phyloP scores from a whole-genome alignment of 768 basidiomycete genomes.

The Boletellus sp. region DNA sequence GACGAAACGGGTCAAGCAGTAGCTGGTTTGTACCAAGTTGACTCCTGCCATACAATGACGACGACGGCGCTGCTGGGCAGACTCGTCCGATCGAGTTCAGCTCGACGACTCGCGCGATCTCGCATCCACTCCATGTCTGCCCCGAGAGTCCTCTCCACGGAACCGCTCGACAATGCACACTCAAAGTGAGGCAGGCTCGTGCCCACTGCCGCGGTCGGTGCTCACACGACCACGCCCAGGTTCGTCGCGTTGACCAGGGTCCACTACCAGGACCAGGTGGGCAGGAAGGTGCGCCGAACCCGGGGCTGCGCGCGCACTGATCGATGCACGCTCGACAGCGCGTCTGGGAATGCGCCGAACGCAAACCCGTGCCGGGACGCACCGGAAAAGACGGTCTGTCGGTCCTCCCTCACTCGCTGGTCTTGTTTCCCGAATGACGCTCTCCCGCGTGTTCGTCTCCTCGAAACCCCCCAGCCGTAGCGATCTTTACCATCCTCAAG shows the following conservation, averaged over 20 bases:
- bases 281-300: constrained; percentile 51
- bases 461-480: constrained; percentile 57
- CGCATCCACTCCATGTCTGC: constrained; percentile 26
- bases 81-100: neutral
- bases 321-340: constrained; percentile 43
- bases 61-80: neutral
- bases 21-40: too few species aligned
- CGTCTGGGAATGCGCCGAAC: constrained; percentile 86
- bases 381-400: constrained; percentile 76
- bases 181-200: constrained; percentile 47
- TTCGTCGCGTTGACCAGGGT: constrained; percentile 86
- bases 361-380: constrained; percentile 75
- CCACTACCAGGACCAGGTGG: constrained; percentile 73
- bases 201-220: too few species aligned
- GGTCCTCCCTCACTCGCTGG: neutral
- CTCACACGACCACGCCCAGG: constrained; percentile 36
- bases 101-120: neutral
- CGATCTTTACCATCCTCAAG: constrained; percentile 74
- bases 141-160: constrained; percentile 51
- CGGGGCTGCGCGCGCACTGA: neutral
- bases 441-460: too few species aligned
- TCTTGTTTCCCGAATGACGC: too few species aligned
- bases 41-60: neutral
- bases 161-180: constrained; percentile 50
- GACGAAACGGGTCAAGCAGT: constrained; percentile 12